A percentile compares a stretch with the other conserved stretches of the same genome.
Evolutionary conservation across 139 green algal species (phyloP).

Genomic region (Deuterostichococcus epilithicus): DNA sequence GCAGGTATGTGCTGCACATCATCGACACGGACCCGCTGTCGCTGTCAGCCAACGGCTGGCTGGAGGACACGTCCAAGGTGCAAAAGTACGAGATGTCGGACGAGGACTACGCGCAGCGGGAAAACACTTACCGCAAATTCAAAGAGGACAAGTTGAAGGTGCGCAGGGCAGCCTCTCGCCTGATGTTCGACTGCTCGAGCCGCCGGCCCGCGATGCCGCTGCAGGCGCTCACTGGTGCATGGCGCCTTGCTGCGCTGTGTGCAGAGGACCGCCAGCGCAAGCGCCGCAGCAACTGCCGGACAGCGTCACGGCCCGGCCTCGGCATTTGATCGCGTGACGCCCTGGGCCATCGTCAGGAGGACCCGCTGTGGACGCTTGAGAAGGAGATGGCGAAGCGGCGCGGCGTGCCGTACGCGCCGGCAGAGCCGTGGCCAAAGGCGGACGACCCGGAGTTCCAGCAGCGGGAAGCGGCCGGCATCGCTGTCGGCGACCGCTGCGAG

Average conservation of each 20-base stretch:
- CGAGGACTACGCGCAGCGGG: slow-evolving; percentile 83
- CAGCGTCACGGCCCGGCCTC: too few relatives aligned
- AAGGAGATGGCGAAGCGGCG: slow-evolving; percentile 71
- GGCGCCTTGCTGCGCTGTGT: too few relatives aligned
- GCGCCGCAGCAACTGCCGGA: too few relatives aligned
- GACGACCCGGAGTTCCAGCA: slow-evolving; percentile 41
- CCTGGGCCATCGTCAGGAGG: slow-evolving; percentile 27
- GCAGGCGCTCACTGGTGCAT: too few relatives aligned
- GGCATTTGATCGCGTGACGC: too few relatives aligned
- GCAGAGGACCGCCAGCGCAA: neutral
- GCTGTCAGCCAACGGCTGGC: slow-evolving; percentile 78
- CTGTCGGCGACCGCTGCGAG: slow-evolving; percentile 74
- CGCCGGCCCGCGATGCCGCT: too few relatives aligned
- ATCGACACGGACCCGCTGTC: slow-evolving; percentile 87
- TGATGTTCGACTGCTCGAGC: too few relatives aligned
- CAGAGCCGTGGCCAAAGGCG: slow-evolving; percentile 21
- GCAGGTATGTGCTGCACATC: slow-evolving; percentile 79
- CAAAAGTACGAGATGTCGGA: slow-evolving; percentile 98
- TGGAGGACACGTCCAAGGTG: slow-evolving; percentile 94
- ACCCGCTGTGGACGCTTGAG: slow-evolving; percentile 88
- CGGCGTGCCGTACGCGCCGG: slow-evolving; percentile 39
- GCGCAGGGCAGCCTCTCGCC: neutral
- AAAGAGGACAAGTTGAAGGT: slow-evolving; percentile 70
- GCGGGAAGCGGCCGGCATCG: slow-evolving; percentile 42
- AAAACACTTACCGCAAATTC: slow-evolving; percentile 89